Conservation (phyloP, 768 basidiomycete species). For the Naematelia aurantialba region DNA sequence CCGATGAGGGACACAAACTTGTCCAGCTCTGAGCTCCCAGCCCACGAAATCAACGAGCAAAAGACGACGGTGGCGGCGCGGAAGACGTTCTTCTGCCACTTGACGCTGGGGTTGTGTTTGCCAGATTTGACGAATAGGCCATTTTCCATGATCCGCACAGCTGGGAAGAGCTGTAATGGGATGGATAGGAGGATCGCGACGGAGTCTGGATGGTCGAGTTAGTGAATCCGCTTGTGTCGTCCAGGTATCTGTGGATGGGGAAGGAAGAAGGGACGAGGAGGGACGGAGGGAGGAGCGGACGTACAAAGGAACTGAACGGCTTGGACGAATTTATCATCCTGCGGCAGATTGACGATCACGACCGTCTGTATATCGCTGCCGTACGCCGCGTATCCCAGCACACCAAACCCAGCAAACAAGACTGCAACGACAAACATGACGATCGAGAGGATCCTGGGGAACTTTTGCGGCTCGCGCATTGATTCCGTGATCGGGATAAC, state of each 20-base stretch:
- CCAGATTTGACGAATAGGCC: slow-evolving; percentile 81
- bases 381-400: slow-evolving; percentile 80
- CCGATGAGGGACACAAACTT: slow-evolving; percentile 94
- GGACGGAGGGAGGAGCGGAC: not conserved
- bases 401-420: slow-evolving; percentile 82
- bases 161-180: slow-evolving; percentile 95
- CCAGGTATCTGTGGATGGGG: not conserved
- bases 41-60: slow-evolving; percentile 67
- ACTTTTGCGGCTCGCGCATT: slow-evolving; percentile 91
- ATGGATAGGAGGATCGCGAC: slow-evolving; percentile 78
- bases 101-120: slow-evolving; percentile 71
- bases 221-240: not conserved
- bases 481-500: slow-evolving; percentile 95
- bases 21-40: slow-evolving; percentile 82
- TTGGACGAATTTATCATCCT: slow-evolving; percentile 79
- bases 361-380: slow-evolving; percentile 85
- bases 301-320: slow-evolving; percentile 56
- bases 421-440: slow-evolving; percentile 85
- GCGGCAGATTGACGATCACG: slow-evolving; percentile 87
- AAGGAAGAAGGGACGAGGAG: not conserved
- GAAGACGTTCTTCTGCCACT: slow-evolving; percentile 90
- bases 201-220: slow-evolving; percentile 55
- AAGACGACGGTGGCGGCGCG: slow-evolving; percentile 58
- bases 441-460: slow-evolving; percentile 78
- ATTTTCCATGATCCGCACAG: slow-evolving; percentile 94